Percentiles rank a stretch among this genome's conserved stretches.
Conservation (phyloP, 305 asterid species). For the Solanum hybrid region DNA sequence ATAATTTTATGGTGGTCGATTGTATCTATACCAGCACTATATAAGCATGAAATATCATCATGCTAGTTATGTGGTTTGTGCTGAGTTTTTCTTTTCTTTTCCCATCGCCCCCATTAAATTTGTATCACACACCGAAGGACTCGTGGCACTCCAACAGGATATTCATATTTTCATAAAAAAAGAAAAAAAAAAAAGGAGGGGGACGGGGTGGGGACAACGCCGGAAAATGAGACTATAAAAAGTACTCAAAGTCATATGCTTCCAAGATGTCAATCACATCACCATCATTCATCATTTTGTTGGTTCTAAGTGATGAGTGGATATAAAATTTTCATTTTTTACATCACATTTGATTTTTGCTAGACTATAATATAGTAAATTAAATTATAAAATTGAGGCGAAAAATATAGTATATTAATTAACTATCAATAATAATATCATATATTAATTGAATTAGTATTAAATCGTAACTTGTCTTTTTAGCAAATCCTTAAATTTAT, state of each 20-base stretch:
- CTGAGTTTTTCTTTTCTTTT: too few species aligned
- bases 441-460: neutral
- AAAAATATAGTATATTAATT: neutral
- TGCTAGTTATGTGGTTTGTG: neutral
- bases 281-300: neutral
- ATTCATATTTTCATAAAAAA: too few species aligned
- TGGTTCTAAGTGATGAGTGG: too few species aligned
- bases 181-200: too few species aligned
- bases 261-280: neutral
- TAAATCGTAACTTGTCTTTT: neutral
- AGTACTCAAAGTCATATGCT: neutral
- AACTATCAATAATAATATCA: neutral
- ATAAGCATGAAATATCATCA: too few species aligned
- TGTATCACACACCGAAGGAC: fast-evolving
- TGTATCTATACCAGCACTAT: too few species aligned
- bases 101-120: too few species aligned
- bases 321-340: too few species aligned
- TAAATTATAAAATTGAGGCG: neutral
- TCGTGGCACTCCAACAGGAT: too few species aligned
- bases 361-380: neutral
- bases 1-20: too few species aligned
- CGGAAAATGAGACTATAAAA: too few species aligned
- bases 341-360: neutral
- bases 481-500: neutral
- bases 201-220: too few species aligned